A percentile compares a stretch with the other conserved stretches of the same genome.
Conservation (phyloP, 2,329 filamentous ascomycete genomes). For the Fusarium metavorans region DNA sequence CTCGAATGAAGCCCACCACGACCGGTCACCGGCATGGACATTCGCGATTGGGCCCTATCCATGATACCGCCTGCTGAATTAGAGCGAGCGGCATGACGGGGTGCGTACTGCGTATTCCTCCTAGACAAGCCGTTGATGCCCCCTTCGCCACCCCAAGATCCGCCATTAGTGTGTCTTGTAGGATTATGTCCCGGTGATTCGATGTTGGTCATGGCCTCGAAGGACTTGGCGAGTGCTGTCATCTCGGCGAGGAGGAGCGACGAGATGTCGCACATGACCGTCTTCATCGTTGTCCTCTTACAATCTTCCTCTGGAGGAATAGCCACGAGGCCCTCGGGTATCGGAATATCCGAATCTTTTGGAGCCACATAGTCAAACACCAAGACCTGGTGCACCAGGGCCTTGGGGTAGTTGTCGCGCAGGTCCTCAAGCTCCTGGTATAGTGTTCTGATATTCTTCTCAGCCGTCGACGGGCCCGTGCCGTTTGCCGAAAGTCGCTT, state of each 20-base stretch:
- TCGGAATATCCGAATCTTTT: conserved; percentile 61
- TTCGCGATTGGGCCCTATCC: conserved; percentile 75
- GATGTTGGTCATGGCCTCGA: conserved; percentile 79
- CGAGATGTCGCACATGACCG: conserved; percentile 83
- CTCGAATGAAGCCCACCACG: conserved; percentile 55
- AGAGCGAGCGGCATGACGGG: conserved; percentile 61
- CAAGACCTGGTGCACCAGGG: conserved; percentile 81
- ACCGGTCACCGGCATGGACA: conserved; percentile 81
- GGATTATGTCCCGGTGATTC: conserved; percentile 77
- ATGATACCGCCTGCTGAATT: conserved; percentile 63
- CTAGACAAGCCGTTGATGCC: conserved; percentile 54
- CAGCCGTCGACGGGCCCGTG: conserved; percentile 61
- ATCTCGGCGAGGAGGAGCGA: conserved; percentile 80
- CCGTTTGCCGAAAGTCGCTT: conserved; percentile 66
- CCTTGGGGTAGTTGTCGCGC: conserved; percentile 79
- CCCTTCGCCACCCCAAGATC: conserved; percentile 55
- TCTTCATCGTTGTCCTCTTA: conserved; percentile 83
- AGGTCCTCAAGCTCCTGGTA: conserved; percentile 78
- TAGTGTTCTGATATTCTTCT: conserved; percentile 69
- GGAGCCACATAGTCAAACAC: conserved; percentile 78
- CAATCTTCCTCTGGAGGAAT: conserved; percentile 77
- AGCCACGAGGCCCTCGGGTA: conserved; percentile 76
- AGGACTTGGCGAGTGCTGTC: conserved; percentile 77
- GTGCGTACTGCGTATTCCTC: conserved; percentile 67
- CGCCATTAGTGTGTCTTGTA: conserved; percentile 55